Percentiles rank a stretch among this genome's conserved stretches.
Conservation (phyloP, 2,329 filamentous ascomycete genomes). For the Ustulina deusta region DNA sequence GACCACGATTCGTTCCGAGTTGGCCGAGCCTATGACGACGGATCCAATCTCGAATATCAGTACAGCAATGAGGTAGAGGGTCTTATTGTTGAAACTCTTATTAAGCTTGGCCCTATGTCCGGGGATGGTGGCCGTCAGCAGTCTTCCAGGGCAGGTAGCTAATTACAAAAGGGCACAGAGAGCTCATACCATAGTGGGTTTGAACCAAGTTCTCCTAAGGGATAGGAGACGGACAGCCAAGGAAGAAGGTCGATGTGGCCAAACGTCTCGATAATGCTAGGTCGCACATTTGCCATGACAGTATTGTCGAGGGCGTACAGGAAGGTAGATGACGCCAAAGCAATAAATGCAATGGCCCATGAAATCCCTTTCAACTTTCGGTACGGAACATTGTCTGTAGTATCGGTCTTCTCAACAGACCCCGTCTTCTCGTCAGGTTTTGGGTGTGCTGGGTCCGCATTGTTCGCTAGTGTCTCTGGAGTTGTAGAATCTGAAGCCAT, state of each 20-base stretch:
- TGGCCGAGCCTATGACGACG: constrained; percentile 18
- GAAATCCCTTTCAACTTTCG: too few relatives aligned
- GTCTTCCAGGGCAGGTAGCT: neutral
- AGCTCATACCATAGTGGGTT: constrained; percentile 39
- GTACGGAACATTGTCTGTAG: too few relatives aligned
- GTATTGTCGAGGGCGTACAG: constrained; percentile 57
- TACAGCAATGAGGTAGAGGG: constrained; percentile 19
- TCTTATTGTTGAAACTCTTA: constrained; percentile 26
- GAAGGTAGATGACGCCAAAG: constrained; percentile 43
- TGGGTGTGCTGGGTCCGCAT: too few relatives aligned
- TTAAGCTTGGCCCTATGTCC: constrained; percentile 29
- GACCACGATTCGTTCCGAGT: neutral
- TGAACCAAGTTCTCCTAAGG: constrained; percentile 46
- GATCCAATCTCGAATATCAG: constrained; percentile 23
- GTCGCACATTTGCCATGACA: constrained; percentile 59
- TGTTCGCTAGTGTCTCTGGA: too few relatives aligned
- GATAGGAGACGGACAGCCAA: constrained; percentile 53
- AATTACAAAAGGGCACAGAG: constrained; percentile 6
- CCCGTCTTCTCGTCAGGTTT: too few relatives aligned
- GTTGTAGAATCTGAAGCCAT: too few relatives aligned
- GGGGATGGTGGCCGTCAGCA: neutral
- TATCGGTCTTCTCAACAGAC: too few relatives aligned
- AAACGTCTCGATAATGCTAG: constrained; percentile 54
- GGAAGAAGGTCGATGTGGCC: constrained; percentile 54
- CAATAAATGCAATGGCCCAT: neutral